Conservation (phyloP, 2,329 filamentous ascomycete species). For the Hyphodiscus sp. region DNA sequence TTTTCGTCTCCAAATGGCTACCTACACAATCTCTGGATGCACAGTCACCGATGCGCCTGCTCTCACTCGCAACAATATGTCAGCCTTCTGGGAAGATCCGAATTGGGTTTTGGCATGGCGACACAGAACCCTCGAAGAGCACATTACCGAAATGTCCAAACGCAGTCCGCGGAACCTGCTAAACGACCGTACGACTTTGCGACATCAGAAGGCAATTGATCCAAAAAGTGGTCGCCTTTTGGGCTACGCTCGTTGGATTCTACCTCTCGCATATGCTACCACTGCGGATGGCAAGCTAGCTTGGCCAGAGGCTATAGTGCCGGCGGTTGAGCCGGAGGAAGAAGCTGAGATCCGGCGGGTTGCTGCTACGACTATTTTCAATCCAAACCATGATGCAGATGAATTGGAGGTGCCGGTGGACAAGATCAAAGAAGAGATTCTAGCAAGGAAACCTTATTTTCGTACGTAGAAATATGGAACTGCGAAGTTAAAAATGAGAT, state of each 20-base stretch:
- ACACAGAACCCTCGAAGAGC: neutral
- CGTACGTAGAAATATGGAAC: neutral
- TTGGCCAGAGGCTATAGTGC: neutral
- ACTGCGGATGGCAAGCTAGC: neutral
- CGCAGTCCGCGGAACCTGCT: neutral
- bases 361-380: no score
- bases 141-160: neutral
- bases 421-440: neutral
- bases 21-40: no score
- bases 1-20: no score
- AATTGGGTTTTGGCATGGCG: neutral
- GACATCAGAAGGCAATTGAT: neutral
- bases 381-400: neutral
- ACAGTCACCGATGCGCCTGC: neutral
- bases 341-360: neutral
- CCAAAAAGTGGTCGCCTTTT: neutral
- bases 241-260: neutral
- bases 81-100: neutral
- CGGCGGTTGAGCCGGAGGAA: neutral
- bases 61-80: neutral
- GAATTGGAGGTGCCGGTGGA: neutral
- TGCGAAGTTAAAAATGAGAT: no score
- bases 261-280: neutral
- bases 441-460: neutral
- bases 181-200: neutral